Base-by-base conservation (phyloP, 2,329 filamentous ascomycete species). In the Geosmithia morbida region DNA sequence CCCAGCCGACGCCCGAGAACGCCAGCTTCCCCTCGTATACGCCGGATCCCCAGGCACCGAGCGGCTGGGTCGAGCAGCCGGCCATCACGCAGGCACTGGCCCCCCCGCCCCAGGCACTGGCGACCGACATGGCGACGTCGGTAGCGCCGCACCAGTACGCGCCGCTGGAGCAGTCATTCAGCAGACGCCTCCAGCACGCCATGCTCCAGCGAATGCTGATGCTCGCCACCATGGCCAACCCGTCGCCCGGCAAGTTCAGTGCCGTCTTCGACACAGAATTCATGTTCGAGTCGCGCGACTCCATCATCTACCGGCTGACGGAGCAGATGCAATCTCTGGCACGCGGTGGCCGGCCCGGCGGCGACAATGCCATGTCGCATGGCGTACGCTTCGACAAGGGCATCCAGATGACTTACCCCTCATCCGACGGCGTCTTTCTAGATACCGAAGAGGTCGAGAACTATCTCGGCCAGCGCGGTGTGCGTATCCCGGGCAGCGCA, bases 401-500 rank as follows among this genome's bases (percentile, higher is more conserved):
- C 14, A 22, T 26, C 41, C 18, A 19, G 33, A 71, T 75, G 52
- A 71, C 69, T 40, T 60, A 81, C 7, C 70, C 74, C 1, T 83
- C 78, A 0, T 84, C 81, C 51, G 75, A 83, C 50, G 85, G 85
- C 4, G 19, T 22, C 46, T 92, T 86, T 69, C 85, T 84, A 54
- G 85, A 92, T 56, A 66, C 79, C 0, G 74, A 85, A 50, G 87
- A 92, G 59, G 80, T 88, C 0, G 83, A 92, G 60, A 70, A 75
- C 13, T 92, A 88, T 57, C 65, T 94, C 2, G 72, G 72, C 41
- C 70, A 75, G 45, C 73, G 75, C 29, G 80, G 80, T 5, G 74
- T 87, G 29, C 59, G 67, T 43, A 78, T 88, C 46, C 74, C 82
- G 10, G 71, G 74, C 0, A 66, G 69, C 10, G 69, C 74, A 10